Conservation (phyloP, 257 asterid genomes). For the Verbena officinalis region DNA sequence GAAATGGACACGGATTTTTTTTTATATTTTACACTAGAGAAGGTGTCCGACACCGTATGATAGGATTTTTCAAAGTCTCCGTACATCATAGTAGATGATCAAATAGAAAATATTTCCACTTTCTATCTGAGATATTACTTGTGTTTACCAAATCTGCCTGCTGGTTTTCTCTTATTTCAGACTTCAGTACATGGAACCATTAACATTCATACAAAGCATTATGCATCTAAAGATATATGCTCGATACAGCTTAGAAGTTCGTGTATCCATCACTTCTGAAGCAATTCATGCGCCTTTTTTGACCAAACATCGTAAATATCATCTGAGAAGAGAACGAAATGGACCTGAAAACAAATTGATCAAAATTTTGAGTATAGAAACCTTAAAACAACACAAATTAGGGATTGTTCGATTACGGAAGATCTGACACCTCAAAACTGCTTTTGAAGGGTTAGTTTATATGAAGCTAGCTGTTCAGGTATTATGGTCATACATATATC, state of each 20-base stretch:
- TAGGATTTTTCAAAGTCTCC: too few relatives aligned
- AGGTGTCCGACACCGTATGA: too few relatives aligned
- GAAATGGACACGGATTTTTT: too few relatives aligned
- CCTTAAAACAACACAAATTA: neutral
- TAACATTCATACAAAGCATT: neutral
- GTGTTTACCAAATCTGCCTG: neutral
- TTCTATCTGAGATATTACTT: neutral
- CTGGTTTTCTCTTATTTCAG: neutral
- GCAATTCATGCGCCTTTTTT: constrained; percentile 62
- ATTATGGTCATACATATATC: neutral
- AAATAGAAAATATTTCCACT: neutral
- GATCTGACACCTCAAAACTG: neutral
- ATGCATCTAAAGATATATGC: neutral
- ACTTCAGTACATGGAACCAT: neutral
- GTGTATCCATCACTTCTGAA: constrained; percentile 41
- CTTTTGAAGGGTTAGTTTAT: neutral
- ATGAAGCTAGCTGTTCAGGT: neutral
- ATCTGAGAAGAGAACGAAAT: constrained; percentile 80
- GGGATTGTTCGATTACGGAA: neutral
- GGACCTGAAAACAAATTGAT: constrained; percentile 57
- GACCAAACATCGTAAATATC: constrained; percentile 83
- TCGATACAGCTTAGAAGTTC: neutral
- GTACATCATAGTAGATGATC: too few relatives aligned
- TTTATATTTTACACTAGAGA: too few relatives aligned
- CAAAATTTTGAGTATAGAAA: neutral